Conservation (phyloP, 345 rosid genomes). For the Murraya paniculata region DNA sequence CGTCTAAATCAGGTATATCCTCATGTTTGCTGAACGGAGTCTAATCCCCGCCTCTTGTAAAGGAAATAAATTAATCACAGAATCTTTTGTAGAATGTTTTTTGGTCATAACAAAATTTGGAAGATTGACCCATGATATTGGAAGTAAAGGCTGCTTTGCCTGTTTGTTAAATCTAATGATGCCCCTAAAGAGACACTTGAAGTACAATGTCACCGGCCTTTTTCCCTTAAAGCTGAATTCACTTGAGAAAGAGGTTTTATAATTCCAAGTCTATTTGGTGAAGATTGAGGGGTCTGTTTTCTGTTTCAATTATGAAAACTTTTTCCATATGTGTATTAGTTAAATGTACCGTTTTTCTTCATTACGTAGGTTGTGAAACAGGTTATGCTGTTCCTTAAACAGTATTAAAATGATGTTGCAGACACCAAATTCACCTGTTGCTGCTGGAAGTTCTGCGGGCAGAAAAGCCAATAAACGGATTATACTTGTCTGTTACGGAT, state of each 20-base stretch:
- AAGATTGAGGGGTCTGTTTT: not conserved
- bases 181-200: not conserved
- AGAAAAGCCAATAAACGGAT: conserved; percentile 70
- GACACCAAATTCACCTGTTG: conserved; percentile 88
- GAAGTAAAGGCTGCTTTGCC: not conserved
- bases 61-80: not conserved
- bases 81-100: not conserved
- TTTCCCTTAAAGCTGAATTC: not conserved
- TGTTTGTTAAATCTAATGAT: not conserved
- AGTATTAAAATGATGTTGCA: conserved; percentile 41
- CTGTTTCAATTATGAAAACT: not conserved
- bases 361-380: conserved; percentile 3
- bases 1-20: conserved; percentile 76
- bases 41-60: not conserved
- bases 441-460: conserved; percentile 64
- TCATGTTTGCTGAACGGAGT: not conserved
- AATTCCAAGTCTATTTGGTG: not conserved
- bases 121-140: not conserved
- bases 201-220: not conserved
- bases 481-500: conserved; percentile 80
- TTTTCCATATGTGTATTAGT: not conserved
- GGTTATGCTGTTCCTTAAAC: conserved; percentile 16
- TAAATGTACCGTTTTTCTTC: not conserved
- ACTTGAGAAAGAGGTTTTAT: not conserved
- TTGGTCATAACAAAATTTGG: not conserved